Base-by-base conservation (phyloP, 352 stramenopile genomes). In the Elongisporangium undulatum region DNA sequence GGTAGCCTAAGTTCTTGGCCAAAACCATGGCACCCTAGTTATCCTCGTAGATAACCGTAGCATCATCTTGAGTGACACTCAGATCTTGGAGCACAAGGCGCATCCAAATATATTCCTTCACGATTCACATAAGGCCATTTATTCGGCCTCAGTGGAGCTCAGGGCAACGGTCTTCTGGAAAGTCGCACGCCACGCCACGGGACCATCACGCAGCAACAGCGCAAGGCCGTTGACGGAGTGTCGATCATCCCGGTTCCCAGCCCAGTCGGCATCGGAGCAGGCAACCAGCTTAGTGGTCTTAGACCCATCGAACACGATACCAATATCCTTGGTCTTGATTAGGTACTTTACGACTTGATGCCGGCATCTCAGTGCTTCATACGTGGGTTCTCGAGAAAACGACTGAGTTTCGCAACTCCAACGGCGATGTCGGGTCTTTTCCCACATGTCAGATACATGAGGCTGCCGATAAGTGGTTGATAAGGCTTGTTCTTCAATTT, bases 141-240 rank as follows among this genome's bases (percentile, higher is more conserved):
- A 72, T 41, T 75, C 61, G 9, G 60, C 64, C 51, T 72, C 64
- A 26, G 64, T 63, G 21, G 58, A 62, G 29, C 61, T 72, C 0
- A 75, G 56, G 12, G 56, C 53, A 3, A 70, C 61, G 0, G 56
- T 70, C 34, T 61, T 64, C 56, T 73, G 65, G 23, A 64, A 66
- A 0, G 53, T 53, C 23, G 58, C 58, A 2, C 55, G 17, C 51
- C 41, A 72, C 9, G 66, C 39, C 48, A 71, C 63, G 2, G 59
- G 56, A 50, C 39, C 55, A 26, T 56, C 59, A 48, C 53, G 61
- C 49, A 63, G 24, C 51, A 71, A 55, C 17, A 70, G 50, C 39
- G 59, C 20, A 15, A 61, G 23, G 1, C 67, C 59, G 50, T 34
- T 61, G n/a, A 66, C 22, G n/a, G 64, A 72, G 19, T 45, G 55